Base-by-base conservation (phyloP, 345 rosid species). In the Geranium rotundifolium region DNA sequence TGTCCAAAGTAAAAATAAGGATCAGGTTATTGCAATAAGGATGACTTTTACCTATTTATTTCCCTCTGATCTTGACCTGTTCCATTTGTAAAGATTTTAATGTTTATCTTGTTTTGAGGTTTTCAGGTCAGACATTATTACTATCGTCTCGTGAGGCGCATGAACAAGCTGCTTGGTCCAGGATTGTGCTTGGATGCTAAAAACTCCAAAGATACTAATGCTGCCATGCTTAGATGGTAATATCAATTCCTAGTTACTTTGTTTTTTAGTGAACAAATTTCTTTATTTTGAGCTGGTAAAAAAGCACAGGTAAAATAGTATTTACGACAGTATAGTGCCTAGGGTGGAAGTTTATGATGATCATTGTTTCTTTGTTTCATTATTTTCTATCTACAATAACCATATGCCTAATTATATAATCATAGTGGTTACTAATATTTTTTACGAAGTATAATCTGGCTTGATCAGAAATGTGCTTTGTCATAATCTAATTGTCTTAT, bases 201-300 rank as follows among this genome's bases (percentile, higher is more conserved):
- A 74, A 86, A 95, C 69, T 92, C 97, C 2, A 95, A 95, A 78
- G 99, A 95, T 66, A 95, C 97, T 59, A 95, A 95, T 80, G 91
- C 96, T 64, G 97, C 99, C 14, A 90, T 95, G 97, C 89, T 95
- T 70, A 86, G 96, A 84, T 95, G 99, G 99, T 95, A 84, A 75
- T 66, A 58, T 20, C 61, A 49, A 46, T 14, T 46, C 52, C 16
- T 46, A 34, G 41, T 8, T 34, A 34, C 7, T 34, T 34, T 4
- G 0, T 34, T 5, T 34, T 34, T 8, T 46, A 46, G 16, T 46
- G 10, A 14, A 46, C 12, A 14, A 0, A 3, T 46, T 5, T 46
- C 3, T 37, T 7, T 46, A 1, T 46, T 46, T 9, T 46, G 16
- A 46, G 15, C 16, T 46, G 12, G 3, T 46, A 46, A 46, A 46